Evolutionary conservation across 2,329 filamentous ascomycete genomes (phyloP), one percentile per base, ranked within the genome.

Genomic region (Podosphaera aphanis): DNA sequence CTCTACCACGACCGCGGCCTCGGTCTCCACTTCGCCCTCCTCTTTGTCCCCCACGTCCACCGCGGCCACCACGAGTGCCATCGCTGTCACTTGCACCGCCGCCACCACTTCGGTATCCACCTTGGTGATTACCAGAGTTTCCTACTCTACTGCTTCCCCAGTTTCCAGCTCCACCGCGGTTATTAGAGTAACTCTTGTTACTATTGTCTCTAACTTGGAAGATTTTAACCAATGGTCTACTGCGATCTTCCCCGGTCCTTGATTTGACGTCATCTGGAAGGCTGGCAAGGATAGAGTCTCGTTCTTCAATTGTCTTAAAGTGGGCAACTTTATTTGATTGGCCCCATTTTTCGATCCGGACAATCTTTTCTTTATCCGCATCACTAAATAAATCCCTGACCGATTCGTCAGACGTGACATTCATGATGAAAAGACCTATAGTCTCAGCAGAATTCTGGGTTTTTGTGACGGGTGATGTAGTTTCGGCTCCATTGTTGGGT

Each of bases 351-450:
- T 84, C 78, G 44, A 88, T 69, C 62, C 77, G 79, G 46, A 74
- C 62, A 52, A 94, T 83, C 65, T 92, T 94, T 27, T 72, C 60
- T 58, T 75, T 78, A 58, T 94, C 84, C 55, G 93, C 83, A 11
- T 90, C 77, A 1, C 74, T 68, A 59, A 98, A 88, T 20, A 93
- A 68, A 29, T 83, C 77, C 47, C 79, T 78, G 33, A 83, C 79
- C 49, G 86, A 82, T 27, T 93, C 83, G 52, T 88, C 83, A 46
- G 73, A 80, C 55, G 77, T 82, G 19, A 86, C 77, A 56, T 86
- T 86, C 65, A 82, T 83, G 49, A 98, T 77, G 62, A 94, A 98
- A 18, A 98, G 72, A 43, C 83, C 88, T 56, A 84, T 79, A 53
- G 79, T 83, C 6, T 43, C 40, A 53, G 72, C 74, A 56, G 84